Base-by-base conservation (phyloP, 306 rosid genomes). In the Pueraria montana region DNA sequence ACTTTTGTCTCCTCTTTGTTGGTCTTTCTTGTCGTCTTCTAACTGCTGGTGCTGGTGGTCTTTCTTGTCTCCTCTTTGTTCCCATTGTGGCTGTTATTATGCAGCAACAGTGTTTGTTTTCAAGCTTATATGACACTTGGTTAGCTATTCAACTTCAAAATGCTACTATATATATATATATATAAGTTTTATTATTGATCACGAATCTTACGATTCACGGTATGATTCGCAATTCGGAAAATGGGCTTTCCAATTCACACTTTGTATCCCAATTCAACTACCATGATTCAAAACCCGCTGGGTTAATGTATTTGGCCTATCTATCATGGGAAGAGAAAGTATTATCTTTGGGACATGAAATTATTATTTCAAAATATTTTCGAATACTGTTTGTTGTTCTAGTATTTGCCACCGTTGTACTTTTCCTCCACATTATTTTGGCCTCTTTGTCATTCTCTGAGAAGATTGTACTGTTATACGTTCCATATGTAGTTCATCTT, bases 261-360 rank as follows among this genome's bases (percentile, higher is more conserved):
- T 9, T 43, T 11, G 14, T 43, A 43, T 43, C 48, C 13, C 48
- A 2, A 43, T 43, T 10, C 13, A 11, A 43, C 48, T 43, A 43
- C 13, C 48, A 43, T 43, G 48, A 38, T 38, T 38, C 43, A 48
- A 80, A 74, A 74, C 40, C 30, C 78, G 38, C 36, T 55, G 27
- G 68, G 53, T 34, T 43, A 27, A 61, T 80, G 40, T 62, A 20
- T 34, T 26, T 69, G 70, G 62, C 70, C 62, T 27, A 52, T 17
- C 27, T 64, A 40, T 76, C 11, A 13, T 58, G 40, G 34, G 38
- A 17, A 62, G 74, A 69, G 70, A 61, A 70, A 50, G 20, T 30
- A 32, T 52, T 50, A 72, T 77, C 61, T 52, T 62, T 43, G 30
- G 30, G 11, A 8, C 27, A 30, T n/a, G 52, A 50, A 18, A 43